phyloP scores from a whole-genome alignment of 768 basidiomycete genomes.

The Asterophora lycoperdoides region DNA sequence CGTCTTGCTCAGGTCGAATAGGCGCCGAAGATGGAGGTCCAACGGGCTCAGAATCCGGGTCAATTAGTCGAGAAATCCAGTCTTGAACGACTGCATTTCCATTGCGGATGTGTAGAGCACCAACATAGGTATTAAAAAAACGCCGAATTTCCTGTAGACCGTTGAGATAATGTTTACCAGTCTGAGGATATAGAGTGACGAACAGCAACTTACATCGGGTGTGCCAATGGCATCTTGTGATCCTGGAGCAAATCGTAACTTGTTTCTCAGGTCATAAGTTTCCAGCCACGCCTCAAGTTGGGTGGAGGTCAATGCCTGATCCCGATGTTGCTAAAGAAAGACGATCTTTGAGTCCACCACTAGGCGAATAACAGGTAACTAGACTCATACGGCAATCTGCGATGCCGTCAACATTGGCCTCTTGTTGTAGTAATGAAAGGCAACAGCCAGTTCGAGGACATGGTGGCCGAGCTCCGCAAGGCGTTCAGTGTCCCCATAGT shows the following conservation, averaged over 20 bases:
- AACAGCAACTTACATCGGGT: constrained; percentile 20
- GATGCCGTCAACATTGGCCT: constrained; percentile 37
- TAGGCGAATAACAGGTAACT: not conserved
- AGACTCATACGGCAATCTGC: constrained; percentile 40
- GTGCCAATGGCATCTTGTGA: constrained; percentile 32
- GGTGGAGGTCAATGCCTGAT: constrained; percentile 30
- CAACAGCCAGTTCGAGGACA: constrained; percentile 49
- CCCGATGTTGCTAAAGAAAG: constrained; percentile 22
- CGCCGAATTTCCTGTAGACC: constrained; percentile 46
- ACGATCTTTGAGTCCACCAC: not conserved
- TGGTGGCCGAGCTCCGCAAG: constrained; percentile 54
- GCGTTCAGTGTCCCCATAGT: constrained; percentile 58
- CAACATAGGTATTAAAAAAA: constrained; percentile 60
- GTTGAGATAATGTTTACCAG: not conserved
- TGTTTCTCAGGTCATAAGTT: constrained; percentile 47
- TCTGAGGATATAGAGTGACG: not conserved
- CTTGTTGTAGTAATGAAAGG: constrained; percentile 44
- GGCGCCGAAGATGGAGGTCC: constrained; percentile 2
- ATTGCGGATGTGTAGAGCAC: constrained; percentile 58
- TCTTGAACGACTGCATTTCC: constrained; percentile 45
- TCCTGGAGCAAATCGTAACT: constrained; percentile 45
- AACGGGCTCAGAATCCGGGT: constrained; percentile 32
- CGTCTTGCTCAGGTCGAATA: constrained; percentile 16
- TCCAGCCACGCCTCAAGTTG: constrained; percentile 48
- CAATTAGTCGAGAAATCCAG: constrained; percentile 59